phyloP scores from a whole-genome alignment of 148 eudicot species.

The Salicornia ramosissima region DNA sequence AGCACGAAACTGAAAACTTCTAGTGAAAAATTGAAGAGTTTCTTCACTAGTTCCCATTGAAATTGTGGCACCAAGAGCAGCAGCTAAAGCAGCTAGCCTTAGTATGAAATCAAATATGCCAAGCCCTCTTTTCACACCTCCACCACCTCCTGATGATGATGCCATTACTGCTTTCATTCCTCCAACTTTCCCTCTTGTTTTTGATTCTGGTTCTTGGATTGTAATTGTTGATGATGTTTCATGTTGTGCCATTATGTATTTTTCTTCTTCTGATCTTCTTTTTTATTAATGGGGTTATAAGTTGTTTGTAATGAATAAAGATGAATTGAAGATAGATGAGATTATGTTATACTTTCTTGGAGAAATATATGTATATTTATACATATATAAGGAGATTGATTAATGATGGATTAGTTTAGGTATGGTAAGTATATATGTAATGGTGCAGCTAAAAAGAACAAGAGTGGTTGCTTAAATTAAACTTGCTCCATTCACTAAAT shows the following conservation, averaged over 20 bases:
- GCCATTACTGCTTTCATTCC: slow-evolving; percentile 22
- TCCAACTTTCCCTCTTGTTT: slow-evolving; percentile 22
- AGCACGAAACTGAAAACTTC: slow-evolving; percentile 76
- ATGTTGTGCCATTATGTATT: slow-evolving; percentile 22
- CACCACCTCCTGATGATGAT: slow-evolving; percentile 11
- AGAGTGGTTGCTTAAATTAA: slow-evolving; percentile 18
- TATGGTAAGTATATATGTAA: not conserved
- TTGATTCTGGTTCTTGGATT: slow-evolving; percentile 34
- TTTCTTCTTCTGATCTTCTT: not conserved
- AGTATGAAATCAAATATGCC: slow-evolving; percentile 57
- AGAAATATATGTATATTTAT: too few relatives aligned
- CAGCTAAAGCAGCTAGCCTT: slow-evolving; percentile 48
- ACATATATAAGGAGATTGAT: slow-evolving; percentile 5
- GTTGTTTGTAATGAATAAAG: not conserved
- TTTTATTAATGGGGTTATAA: not conserved
- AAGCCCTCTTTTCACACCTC: slow-evolving; percentile 42
- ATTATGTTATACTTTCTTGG: slow-evolving; percentile 8
- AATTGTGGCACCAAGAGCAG: slow-evolving; percentile 61
- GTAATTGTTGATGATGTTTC: slow-evolving; percentile 30
- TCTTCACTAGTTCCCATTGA: slow-evolving; percentile 70
- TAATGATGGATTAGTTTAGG: slow-evolving; percentile 25
- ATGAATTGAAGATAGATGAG: not conserved
- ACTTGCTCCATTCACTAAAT: slow-evolving; percentile 23
- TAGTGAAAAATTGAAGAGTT: slow-evolving; percentile 74
- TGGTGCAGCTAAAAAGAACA: slow-evolving; percentile 5